phyloP scores from a whole-genome alignment of 331 rosid genomes.

The Pyrus hybrid region DNA sequence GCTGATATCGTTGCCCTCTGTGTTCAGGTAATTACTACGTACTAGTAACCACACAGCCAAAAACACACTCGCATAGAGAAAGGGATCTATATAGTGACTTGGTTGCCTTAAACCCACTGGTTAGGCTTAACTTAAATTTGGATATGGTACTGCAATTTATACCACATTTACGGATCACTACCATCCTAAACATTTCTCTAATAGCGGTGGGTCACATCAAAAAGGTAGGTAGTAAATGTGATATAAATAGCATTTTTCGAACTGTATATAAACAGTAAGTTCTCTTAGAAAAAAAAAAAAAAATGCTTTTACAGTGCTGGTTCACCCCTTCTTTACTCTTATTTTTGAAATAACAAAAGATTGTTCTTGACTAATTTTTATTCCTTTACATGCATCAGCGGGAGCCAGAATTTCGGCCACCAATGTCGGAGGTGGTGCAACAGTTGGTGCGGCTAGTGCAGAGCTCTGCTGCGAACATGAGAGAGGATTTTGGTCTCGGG shows the following conservation, averaged over 20 bases:
- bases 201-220: too few species aligned
- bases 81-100: too few species aligned
- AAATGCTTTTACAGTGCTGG: not conserved
- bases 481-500: slow-evolving; percentile 54
- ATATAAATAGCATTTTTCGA: not conserved
- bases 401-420: slow-evolving; percentile 69
- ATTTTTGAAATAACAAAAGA: not conserved
- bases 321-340: not conserved
- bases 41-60: not conserved
- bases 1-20: slow-evolving; percentile 73
- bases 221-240: too few species aligned
- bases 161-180: not conserved
- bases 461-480: slow-evolving; percentile 42
- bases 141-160: not conserved
- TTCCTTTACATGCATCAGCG: slow-evolving; percentile 15
- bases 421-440: slow-evolving; percentile 75
- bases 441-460: slow-evolving; percentile 55
- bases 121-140: not conserved
- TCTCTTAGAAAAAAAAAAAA: too few species aligned
- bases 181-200: not conserved
- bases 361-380: not conserved
- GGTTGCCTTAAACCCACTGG: too few species aligned
- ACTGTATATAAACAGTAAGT: not conserved
- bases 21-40: slow-evolving; percentile 46
- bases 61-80: not conserved